These are phyloP conservation scores for Pythium rishiriense DNA, from an alignment of 352 stramenopile genomes.

Conservation along the genomic window DNA sequence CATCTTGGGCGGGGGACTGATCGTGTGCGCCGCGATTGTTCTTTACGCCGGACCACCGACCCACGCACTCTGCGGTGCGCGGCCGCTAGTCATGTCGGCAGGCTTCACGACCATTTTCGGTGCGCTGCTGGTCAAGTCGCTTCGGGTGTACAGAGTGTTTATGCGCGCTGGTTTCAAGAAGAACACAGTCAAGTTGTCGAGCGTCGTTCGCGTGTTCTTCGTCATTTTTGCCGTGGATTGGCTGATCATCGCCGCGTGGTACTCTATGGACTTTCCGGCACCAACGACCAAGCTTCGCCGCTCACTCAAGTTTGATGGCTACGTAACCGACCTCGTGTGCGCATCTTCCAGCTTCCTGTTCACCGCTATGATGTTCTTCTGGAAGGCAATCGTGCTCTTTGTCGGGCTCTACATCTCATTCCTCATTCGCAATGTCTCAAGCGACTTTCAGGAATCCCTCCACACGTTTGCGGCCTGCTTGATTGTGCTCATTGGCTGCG, in stretches of 20 bases:
- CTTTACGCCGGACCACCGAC: conserved; percentile 29
- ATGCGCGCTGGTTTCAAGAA: conserved; percentile 32
- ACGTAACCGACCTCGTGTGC: conserved; percentile 27
- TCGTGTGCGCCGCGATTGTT: conserved; percentile 28
- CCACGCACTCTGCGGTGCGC: conserved; percentile 20
- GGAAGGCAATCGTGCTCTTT: conserved; percentile 36
- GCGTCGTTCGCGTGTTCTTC: conserved; percentile 27
- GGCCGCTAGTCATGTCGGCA: conserved; percentile 24
- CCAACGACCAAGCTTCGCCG: conserved; percentile 10
- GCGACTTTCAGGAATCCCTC: conserved; percentile 49
- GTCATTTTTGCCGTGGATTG: conserved; percentile 27
- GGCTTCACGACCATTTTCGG: conserved; percentile 39
- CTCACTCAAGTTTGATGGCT: conserved; percentile 17
- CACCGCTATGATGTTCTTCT: conserved; percentile 35
- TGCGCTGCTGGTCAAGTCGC: conserved; percentile 35
- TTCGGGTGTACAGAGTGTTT: conserved; percentile 45
- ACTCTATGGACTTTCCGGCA: conserved; percentile 27
- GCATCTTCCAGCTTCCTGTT: conserved; percentile 37
- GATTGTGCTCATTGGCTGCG: conserved; percentile 27
- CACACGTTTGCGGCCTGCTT: conserved; percentile 44
- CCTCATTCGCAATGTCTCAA: conserved; percentile 33
- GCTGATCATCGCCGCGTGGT: conserved; percentile 32
- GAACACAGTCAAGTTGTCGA: conserved; percentile 18
- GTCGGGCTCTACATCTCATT: conserved; percentile 32
- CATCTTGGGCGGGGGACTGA: conserved; percentile 31